Evolutionary conservation across 164 flowering plant species (phyloP).

Genomic region (Platanus orientalis): DNA sequence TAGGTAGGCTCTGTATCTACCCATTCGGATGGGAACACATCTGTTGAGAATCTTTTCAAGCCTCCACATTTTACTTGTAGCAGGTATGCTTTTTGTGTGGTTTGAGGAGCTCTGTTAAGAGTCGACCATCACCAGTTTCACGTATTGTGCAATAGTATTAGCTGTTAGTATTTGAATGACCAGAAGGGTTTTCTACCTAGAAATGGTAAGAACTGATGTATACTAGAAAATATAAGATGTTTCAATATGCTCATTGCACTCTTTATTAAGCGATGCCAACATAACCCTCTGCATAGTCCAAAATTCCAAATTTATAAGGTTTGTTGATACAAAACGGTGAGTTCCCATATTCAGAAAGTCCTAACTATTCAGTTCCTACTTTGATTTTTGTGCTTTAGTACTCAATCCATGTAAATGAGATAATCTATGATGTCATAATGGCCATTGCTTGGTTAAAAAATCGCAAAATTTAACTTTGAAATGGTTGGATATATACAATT

Average conservation of each 20-base stretch:
- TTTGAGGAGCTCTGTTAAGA: neutral
- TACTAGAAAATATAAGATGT: too few relatives aligned
- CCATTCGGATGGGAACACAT: conserved; percentile 4
- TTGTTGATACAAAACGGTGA: neutral
- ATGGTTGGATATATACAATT: too few relatives aligned
- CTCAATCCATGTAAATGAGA: neutral
- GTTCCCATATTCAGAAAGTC: neutral
- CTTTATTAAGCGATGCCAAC: neutral
- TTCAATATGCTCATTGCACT: neutral
- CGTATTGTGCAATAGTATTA: neutral
- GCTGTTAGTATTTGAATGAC: neutral
- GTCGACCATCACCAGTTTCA: neutral
- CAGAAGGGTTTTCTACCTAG: too few relatives aligned
- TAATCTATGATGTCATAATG: too few relatives aligned
- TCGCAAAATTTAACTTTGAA: too few relatives aligned
- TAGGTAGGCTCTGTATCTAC: conserved; percentile 3
- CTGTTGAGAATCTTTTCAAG: conserved; percentile 7
- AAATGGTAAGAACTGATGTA: too few relatives aligned
- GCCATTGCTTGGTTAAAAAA: too few relatives aligned
- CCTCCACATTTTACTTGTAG: conserved; percentile 9
- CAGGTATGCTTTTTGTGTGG: conserved; percentile 13
- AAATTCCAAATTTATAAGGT: neutral
- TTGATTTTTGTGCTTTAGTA: neutral
- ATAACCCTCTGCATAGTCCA: neutral
- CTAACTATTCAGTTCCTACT: neutral